Base-by-base conservation (phyloP, 2,329 filamentous ascomycete species). In the Monosporascus sp. region DNA sequence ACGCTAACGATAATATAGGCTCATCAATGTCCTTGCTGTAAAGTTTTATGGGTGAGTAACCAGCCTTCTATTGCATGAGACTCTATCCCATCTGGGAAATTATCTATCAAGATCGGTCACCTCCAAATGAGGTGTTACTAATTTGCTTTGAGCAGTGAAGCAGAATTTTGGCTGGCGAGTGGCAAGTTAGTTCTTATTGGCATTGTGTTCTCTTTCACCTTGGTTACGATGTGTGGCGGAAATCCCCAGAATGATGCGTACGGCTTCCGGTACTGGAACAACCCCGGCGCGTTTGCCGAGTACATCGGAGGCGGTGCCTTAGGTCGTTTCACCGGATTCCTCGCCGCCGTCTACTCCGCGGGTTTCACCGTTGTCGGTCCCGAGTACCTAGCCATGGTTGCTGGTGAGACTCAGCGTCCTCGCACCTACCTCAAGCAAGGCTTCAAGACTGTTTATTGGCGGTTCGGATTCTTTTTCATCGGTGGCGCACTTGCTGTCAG, bases 221-320 rank as follows among this genome's bases (percentile, higher is more conserved):
- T 93, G 64, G 78, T 93, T 60, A 85, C 84, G 48, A 91, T 91
- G 86, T 74, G 90, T 7, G 89, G 88, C 37, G 89, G 87, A 31
- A 92, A 92, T 60, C 89, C 89, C 0, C 66, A 83, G 6, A 73
- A 81, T 48, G 85, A 88, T 61, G 75, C 82, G 2, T 89, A 84
- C 63, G 87, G 87, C 20, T 91, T 91, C 66, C 77, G 86, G 18
- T 84, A 85, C 64, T 88, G 85, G 85, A 77, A 75, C 14, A 61
- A 76, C 3, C 82, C 82, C 0, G 86, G 85, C 5, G 72, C 84
- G 2, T 88, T 88, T 61, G 78, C 78, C 17, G 78, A 84, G 58
- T 74, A 81, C 55, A 78, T 85, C 55, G 78, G 82, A 43, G 74
- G 72, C 0, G 86, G 86, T 3, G 63, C 76, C 38, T 73, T 88